These are phyloP conservation scores for Mycena venus DNA, from an alignment of 768 basidiomycete genomes.

Conservation along the genomic window DNA sequence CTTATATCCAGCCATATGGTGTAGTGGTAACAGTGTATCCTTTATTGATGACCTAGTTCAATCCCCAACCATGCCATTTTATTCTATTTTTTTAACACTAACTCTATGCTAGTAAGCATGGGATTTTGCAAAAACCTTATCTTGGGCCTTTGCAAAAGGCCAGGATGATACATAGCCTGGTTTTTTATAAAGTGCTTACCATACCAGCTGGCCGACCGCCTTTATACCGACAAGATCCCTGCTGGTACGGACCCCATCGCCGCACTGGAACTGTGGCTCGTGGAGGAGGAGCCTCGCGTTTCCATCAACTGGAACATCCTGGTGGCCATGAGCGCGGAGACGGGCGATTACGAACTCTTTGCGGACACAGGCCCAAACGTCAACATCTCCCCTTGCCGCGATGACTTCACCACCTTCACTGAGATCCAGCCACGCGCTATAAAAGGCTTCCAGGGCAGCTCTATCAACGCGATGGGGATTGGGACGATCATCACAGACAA, in stretches of 20 bases:
- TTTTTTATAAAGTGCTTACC: too few relatives aligned
- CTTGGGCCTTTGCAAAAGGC: too few relatives aligned
- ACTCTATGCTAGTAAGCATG: too few relatives aligned
- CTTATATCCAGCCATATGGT: too few relatives aligned
- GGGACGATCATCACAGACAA: background rate
- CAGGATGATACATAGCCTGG: too few relatives aligned
- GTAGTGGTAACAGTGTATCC: too few relatives aligned
- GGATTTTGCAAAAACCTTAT: too few relatives aligned
- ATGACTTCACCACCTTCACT: background rate
- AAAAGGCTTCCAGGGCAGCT: slow-evolving; percentile 12
- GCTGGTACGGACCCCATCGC: background rate
- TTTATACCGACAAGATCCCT: background rate
- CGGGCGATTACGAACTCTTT: background rate
- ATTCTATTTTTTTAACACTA: too few relatives aligned
- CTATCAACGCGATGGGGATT: slow-evolving; percentile 1
- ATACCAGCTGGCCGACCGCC: too few relatives aligned
- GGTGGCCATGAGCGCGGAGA: background rate
- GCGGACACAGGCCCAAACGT: background rate
- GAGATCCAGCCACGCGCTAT: background rate
- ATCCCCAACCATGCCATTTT: too few relatives aligned
- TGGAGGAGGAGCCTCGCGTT: background rate
- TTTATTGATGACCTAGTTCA: too few relatives aligned
- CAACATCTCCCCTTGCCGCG: background rate
- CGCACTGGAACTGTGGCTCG: background rate
- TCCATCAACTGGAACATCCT: background rate